These are phyloP conservation scores for Microbotryum intermedium DNA, from an alignment of 1,284 basidiomycete genomes.

Conservation along the genomic window DNA sequence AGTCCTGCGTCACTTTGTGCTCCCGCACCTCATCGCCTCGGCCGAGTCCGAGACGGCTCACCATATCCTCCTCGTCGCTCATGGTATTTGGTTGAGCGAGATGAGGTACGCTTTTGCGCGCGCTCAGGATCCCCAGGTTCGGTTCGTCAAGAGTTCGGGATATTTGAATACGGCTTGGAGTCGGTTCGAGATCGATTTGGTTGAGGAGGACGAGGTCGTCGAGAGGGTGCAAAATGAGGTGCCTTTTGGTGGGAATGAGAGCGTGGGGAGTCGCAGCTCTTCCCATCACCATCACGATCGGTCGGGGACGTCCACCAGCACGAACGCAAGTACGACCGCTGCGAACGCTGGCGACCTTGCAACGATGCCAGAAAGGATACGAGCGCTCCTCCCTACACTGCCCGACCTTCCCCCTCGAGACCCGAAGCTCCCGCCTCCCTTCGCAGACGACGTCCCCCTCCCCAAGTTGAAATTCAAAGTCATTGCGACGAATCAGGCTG, in stretches of 20 bases:
- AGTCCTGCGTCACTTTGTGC: slow-evolving; percentile 52
- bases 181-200: slow-evolving; percentile 39
- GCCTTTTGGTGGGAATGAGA: not conserved
- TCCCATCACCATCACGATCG: too few species aligned
- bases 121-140: slow-evolving; percentile 35
- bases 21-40: slow-evolving; percentile 48
- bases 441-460: slow-evolving; percentile 6
- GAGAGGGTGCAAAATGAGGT: not conserved
- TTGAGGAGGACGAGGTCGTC: slow-evolving; percentile 14
- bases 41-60: slow-evolving; percentile 31
- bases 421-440: slow-evolving; percentile 5
- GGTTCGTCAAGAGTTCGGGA: slow-evolving; percentile 35
- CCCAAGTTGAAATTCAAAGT: slow-evolving; percentile 36
- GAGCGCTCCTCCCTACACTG: slow-evolving; percentile 31
- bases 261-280: too few species aligned
- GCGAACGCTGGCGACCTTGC: slow-evolving; percentile 24
- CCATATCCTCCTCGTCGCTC: slow-evolving; percentile 66
- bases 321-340: not conserved
- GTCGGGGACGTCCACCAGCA: too few species aligned
- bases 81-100: slow-evolving; percentile 67
- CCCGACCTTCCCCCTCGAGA: slow-evolving; percentile 32
- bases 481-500: slow-evolving; percentile 38
- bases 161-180: slow-evolving; percentile 48
- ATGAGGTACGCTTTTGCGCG: slow-evolving; percentile 32
- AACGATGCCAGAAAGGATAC: slow-evolving; percentile 7